These are phyloP conservation scores for Geranium brycei DNA, from an alignment of 345 rosid species.

Conservation along the genomic window DNA sequence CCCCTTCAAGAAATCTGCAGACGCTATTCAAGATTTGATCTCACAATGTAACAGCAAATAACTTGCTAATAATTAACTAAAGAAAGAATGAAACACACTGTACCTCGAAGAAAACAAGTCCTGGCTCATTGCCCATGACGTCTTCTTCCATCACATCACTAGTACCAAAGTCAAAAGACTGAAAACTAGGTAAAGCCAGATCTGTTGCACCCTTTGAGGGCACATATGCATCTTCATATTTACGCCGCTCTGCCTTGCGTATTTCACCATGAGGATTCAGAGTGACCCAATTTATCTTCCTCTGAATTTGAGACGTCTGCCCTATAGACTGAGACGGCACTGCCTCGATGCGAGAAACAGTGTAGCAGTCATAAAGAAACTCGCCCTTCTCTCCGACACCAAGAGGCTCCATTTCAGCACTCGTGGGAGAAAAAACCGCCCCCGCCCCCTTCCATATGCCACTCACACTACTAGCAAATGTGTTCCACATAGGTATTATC, in stretches of 20 bases:
- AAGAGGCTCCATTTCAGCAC: constrained; percentile 84
- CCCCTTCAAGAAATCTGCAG: too few species aligned
- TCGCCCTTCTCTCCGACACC: constrained; percentile 61
- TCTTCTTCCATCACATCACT: constrained; percentile 91
- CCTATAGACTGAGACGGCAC: constrained; percentile 26
- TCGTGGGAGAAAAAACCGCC: constrained; percentile 76
- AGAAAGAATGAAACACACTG: constrained; percentile 3
- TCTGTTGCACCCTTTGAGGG: constrained; percentile 11
- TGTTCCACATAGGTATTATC: constrained; percentile 67
- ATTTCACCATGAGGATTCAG: constrained; percentile 74
- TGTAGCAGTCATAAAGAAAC: constrained; percentile 66
- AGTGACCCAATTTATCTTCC: constrained; percentile 82
- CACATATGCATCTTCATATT: constrained; percentile 13
- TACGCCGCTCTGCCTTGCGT: constrained; percentile 13
- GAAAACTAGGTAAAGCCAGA: constrained; percentile 38
- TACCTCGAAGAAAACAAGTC: constrained; percentile 87
- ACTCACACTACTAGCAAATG: constrained; percentile 82
- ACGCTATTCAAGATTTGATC: too few species aligned
- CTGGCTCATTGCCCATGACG: constrained; percentile 62
- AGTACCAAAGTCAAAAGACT: constrained; percentile 44
- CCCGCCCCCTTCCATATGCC: constrained; percentile 97
- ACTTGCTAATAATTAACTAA: not conserved
- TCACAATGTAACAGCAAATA: too few species aligned
- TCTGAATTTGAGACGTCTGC: constrained; percentile 37
- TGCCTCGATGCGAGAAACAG: constrained; percentile 40